Conservation (phyloP, 2,329 filamentous ascomycete species). For the Endothia cerciana region DNA sequence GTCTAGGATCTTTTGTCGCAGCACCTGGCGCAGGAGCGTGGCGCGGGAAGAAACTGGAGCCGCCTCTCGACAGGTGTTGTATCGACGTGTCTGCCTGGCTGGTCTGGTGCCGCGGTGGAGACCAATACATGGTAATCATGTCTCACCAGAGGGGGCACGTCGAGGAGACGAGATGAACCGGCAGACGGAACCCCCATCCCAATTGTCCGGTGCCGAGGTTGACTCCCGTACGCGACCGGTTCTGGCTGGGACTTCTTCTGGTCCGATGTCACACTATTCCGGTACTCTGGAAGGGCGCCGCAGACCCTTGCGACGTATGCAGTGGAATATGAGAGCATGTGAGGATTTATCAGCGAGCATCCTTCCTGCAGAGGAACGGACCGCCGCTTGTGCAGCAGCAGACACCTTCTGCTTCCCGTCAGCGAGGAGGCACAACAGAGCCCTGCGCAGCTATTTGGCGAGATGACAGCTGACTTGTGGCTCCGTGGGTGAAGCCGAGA, state of each 20-base stretch:
- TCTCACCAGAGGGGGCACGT: background rate
- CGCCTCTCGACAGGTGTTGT: background rate
- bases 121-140: background rate
- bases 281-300: background rate
- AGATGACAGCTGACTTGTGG: background rate
- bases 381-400: background rate
- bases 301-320: constrained; percentile 1
- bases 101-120: background rate
- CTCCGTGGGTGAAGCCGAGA: background rate
- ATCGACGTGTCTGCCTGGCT: background rate
- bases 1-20: background rate
- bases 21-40: background rate
- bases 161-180: constrained; percentile 10
- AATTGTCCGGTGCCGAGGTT: constrained; percentile 7
- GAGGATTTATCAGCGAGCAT: background rate
- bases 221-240: background rate
- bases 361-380: background rate
- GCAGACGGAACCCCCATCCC: background rate
- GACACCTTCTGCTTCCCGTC: background rate
- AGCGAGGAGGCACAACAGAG: background rate
- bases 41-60: background rate
- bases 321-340: background rate
- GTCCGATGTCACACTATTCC: background rate
- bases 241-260: too few species aligned
- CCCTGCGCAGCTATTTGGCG: background rate